Evolutionary conservation across 2,329 filamentous ascomycete species (phyloP), one percentile per base, ranked within the genome.

Genomic region (Epichloe bromicola): DNA sequence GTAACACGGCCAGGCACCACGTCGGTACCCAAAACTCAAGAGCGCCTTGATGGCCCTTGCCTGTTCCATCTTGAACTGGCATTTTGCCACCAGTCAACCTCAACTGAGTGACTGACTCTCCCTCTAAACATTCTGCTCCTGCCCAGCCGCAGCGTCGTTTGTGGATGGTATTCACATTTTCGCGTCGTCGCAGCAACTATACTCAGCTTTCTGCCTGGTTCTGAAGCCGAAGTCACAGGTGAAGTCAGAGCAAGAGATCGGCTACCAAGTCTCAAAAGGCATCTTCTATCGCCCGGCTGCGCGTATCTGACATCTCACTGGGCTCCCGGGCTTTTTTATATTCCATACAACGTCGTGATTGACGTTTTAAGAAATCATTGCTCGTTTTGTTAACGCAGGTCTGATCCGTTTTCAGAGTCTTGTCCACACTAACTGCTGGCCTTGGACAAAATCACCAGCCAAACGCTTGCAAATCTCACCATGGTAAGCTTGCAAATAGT

Each of bases 21-120:
- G 36, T 53, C 48, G 51, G 51, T 53, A 53, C 51, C 51, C 51
- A 48, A 53, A 53, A 47, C 38, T 50, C 48, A 39, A 50, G 44
- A 50, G 42, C 39, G 15, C 39, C 48, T 7, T n/a, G 30, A n/a
- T 44, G 4, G 20, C 30, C 15, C 44, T 42, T 44, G 17, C 26
- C 44, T 44, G 36, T 44, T 47, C 19, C 44, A 50, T 47, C 48
- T 49, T 46, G 43, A 36, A 50, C 44, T 50, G 48, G 38, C 44
- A 50, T 42, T 48, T 39, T 48, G 48, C 51, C 39, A 36, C 51
- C 39, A 36, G 51, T 53, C 48, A 36, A 50, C 36, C n/a, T 47
- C 33, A 33, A 23, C 17, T 44, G 37, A 38, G 20, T 36, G 17
- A 43, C 44, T 30, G 26, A 30, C 26, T 30, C 49, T 50, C 19